Conservation (phyloP, 352 stramenopile species). For the Phytophthora litchii region DNA sequence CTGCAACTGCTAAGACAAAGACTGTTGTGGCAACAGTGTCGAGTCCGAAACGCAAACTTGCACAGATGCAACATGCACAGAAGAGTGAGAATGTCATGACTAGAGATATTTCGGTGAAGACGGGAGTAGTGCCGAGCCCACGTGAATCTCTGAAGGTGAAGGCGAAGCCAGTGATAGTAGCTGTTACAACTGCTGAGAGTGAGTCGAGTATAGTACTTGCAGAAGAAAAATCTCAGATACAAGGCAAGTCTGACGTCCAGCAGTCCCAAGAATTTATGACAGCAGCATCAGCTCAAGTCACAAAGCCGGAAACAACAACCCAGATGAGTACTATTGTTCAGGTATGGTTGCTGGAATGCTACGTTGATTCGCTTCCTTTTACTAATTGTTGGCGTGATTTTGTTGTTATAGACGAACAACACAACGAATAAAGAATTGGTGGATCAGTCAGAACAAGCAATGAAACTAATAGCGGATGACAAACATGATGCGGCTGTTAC, state of each 20-base stretch:
- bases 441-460: not conserved
- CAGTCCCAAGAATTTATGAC: not conserved
- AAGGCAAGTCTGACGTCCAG: not conserved
- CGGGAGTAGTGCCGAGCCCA: not conserved
- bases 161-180: not conserved
- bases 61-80: conserved; percentile 10
- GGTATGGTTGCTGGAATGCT: not conserved
- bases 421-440: not conserved
- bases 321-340: conserved; percentile 1
- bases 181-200: not conserved
- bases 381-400: not conserved
- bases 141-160: conserved; percentile 11
- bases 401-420: not conserved
- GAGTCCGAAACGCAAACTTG: conserved; percentile 20
- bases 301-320: not conserved
- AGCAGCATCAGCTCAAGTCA: not conserved
- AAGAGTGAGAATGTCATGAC: conserved; percentile 2
- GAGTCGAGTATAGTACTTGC: not conserved
- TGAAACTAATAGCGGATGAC: not conserved
- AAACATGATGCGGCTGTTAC: not conserved
- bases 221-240: not conserved
- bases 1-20: conserved; percentile 1
- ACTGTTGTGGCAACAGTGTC: not conserved
- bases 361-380: not conserved
- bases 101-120: conserved; percentile 9